Percentiles rank a stretch among this genome's conserved stretches.
These are phyloP conservation scores for Ormosia semicastrata DNA, from an alignment of 306 rosid genomes.

Conservation along the genomic window DNA sequence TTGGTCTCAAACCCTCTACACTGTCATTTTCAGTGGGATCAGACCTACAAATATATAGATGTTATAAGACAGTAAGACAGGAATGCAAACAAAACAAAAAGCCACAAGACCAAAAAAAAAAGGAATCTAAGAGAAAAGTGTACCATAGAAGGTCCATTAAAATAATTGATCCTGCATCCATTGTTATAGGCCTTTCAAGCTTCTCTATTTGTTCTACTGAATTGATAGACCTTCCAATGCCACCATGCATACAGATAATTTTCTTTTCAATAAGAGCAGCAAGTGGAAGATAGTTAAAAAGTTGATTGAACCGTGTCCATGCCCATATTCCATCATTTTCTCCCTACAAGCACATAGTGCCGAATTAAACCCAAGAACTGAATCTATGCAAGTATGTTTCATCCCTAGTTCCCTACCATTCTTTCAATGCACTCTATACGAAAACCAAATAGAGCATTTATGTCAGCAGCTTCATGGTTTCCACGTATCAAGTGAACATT, in stretches of 20 bases:
- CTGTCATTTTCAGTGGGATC: constrained; percentile 99
- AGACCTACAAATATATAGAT: constrained; percentile 64
- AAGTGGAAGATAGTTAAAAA: constrained; percentile 94
- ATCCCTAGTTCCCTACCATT: constrained; percentile 83
- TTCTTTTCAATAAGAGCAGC: constrained; percentile 98
- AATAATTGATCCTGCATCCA: constrained; percentile 98
- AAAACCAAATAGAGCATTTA: constrained; percentile 98
- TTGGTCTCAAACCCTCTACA: constrained; percentile 98
- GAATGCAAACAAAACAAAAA: not conserved
- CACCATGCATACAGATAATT: constrained; percentile 99
- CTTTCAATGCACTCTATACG: constrained; percentile 99
- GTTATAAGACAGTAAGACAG: constrained; percentile 2
- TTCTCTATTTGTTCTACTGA: constrained; percentile 97
- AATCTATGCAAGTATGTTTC: constrained; percentile 29
- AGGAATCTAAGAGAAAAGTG: constrained; percentile 4
- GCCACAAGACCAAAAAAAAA: not conserved
- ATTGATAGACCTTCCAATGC: constrained; percentile 94
- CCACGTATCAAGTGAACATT: constrained; percentile 98
- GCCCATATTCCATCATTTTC: constrained; percentile 99
- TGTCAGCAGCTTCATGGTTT: constrained; percentile 99
- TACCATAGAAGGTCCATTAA: constrained; percentile 98
- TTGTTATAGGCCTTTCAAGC: constrained; percentile 97
- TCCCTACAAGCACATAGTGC: constrained; percentile 60
- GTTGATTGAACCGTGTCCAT: constrained; percentile 99
- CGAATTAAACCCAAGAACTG: constrained; percentile 23